Percentiles rank a stretch among this genome's conserved stretches.
Conservation (phyloP, 192 early-diverging fungal genomes). For the Backusella mclennaniae region DNA sequence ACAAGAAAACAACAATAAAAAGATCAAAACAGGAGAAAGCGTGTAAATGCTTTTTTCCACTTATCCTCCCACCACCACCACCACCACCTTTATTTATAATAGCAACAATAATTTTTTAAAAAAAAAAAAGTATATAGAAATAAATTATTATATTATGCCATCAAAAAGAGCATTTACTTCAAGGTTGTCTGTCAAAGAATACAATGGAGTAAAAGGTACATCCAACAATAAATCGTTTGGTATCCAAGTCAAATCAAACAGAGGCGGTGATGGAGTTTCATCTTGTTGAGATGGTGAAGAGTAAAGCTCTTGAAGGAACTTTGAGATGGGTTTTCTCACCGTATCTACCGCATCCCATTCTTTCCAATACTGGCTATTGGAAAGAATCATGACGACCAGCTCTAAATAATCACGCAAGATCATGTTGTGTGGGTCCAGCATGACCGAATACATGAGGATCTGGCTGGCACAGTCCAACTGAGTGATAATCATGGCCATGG, state of each 20-base stretch:
- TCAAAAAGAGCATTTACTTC: background rate
- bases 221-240: background rate
- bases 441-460: background rate
- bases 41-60: background rate
- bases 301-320: background rate
- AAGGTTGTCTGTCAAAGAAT: background rate
- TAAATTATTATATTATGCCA: background rate
- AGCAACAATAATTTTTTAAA: background rate
- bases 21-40: background rate
- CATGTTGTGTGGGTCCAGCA: background rate
- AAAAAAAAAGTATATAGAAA: background rate
- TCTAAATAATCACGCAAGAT: background rate
- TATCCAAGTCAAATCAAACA: background rate
- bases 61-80: no score
- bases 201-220: background rate
- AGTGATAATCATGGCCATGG: background rate
- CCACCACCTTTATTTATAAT: background rate
- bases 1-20: background rate
- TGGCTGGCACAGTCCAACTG: background rate
- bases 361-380: background rate
- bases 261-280: background rate
- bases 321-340: background rate
- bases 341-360: background rate
- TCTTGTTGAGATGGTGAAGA: background rate
- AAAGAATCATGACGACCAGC: background rate